Conservation (phyloP, 768 basidiomycete genomes). For the Termitomyces titanicus region DNA sequence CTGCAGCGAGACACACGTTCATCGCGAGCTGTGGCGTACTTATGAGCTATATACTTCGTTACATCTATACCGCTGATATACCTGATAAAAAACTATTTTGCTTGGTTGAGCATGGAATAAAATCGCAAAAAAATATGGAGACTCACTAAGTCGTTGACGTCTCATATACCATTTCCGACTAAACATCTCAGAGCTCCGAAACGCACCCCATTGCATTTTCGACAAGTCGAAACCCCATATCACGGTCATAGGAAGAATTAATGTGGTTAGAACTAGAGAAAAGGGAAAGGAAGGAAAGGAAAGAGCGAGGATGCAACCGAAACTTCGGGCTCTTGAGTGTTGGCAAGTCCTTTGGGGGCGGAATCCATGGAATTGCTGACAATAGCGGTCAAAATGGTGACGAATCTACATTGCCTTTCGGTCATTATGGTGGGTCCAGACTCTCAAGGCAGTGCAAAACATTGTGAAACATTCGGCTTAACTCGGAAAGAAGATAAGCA, state of each 20-base stretch:
- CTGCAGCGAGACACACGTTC: not conserved
- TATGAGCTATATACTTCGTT: not conserved
- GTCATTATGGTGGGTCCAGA: not conserved
- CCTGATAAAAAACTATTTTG: not conserved
- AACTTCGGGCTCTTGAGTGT: not conserved
- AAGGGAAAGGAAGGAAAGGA: not conserved
- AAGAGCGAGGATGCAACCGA: no score
- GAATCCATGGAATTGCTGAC: not conserved
- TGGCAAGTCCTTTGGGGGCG: not conserved
- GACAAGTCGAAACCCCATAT: not conserved
- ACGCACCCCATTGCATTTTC: not conserved
- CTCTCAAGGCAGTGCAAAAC: not conserved
- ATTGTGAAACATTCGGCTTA: not conserved
- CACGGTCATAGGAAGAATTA: not conserved
- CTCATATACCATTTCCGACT: not conserved
- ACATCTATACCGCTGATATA: not conserved
- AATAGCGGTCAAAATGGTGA: not conserved
- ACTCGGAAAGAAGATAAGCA: no score
- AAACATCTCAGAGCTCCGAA: not conserved
- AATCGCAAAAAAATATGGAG: not conserved
- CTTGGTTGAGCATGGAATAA: no score
- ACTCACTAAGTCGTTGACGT: not conserved
- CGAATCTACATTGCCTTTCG: not conserved
- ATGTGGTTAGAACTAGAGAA: not conserved
- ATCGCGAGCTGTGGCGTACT: not conserved